These are phyloP conservation scores for Imleria badia DNA, from an alignment of 768 basidiomycete genomes.

Conservation along the genomic window DNA sequence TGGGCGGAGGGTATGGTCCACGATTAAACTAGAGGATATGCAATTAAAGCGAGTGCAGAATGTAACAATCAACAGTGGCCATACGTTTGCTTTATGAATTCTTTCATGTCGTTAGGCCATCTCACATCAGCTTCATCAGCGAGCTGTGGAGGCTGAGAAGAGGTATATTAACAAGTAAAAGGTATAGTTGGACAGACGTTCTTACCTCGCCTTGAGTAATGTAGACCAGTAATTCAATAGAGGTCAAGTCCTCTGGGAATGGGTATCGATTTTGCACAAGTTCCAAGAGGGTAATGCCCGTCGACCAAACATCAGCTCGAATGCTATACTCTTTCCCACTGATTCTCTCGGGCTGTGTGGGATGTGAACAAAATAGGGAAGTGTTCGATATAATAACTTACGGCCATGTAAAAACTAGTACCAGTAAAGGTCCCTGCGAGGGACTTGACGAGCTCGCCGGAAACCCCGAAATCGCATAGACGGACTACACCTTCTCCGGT, in stretches of 20 bases:
- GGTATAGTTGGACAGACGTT: conserved; percentile 7
- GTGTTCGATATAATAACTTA: conserved; percentile 44
- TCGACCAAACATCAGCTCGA: conserved; percentile 97
- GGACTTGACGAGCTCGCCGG: conserved; percentile 90
- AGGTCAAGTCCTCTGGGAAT: conserved; percentile 85
- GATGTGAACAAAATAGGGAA: conserved; percentile 1
- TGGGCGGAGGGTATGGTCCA: conserved; percentile 67
- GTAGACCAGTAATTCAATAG: conserved; percentile 93
- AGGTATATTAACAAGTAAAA: conserved; percentile 16
- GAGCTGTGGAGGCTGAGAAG: conserved; percentile 70
- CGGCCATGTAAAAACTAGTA: conserved; percentile 98
- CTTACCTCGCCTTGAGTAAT: conserved; percentile 78
- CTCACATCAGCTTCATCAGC: conserved; percentile 63
- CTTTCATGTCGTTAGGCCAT: conserved; percentile 88
- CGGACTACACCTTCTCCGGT: conserved; percentile 89
- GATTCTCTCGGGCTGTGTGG: conserved; percentile 84
- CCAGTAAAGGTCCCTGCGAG: conserved; percentile 96
- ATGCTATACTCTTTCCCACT: conserved; percentile 91
- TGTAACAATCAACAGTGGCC: conserved; percentile 28
- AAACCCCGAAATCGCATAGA: conserved; percentile 95
- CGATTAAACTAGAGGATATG: conserved; percentile 55
- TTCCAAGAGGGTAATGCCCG: conserved; percentile 92
- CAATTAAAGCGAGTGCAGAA: conserved; percentile 1
- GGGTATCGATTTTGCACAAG: conserved; percentile 94
- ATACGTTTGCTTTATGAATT: conserved; percentile 84